Conservation (phyloP, 2,329 filamentous ascomycete genomes). For the Sordariomycetes sp. region DNA sequence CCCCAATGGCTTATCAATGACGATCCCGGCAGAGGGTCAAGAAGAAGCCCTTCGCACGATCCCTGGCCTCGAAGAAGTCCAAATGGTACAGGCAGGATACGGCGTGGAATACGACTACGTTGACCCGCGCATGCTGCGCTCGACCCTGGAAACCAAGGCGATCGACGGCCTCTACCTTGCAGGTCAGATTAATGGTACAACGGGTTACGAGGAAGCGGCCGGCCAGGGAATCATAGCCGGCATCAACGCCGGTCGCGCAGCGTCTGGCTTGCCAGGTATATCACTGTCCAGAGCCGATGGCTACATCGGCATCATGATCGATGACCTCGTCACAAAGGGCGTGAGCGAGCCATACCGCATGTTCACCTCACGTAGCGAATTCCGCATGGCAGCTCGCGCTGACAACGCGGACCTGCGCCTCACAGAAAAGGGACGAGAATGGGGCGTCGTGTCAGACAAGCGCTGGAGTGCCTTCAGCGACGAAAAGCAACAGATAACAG, state of each 20-base stretch:
- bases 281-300: slow-evolving; percentile 74
- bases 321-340: slow-evolving; percentile 93
- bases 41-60: slow-evolving; percentile 79
- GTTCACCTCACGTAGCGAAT: slow-evolving; percentile 95
- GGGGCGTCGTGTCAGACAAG: slow-evolving; percentile 68
- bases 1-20: slow-evolving; percentile 96
- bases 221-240: slow-evolving; percentile 89
- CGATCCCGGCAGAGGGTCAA: slow-evolving; percentile 81
- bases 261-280: slow-evolving; percentile 55
- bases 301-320: slow-evolving; percentile 98
- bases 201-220: slow-evolving; percentile 94
- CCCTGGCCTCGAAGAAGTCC: slow-evolving; percentile 76
- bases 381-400: slow-evolving; percentile 81
- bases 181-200: slow-evolving; percentile 96
- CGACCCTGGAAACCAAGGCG: slow-evolving; percentile 89
- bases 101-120: slow-evolving; percentile 99
- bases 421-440: slow-evolving; percentile 65
- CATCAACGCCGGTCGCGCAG: slow-evolving; percentile 82
- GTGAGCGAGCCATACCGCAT: slow-evolving; percentile 96
- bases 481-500: slow-evolving; percentile 57
- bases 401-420: slow-evolving; percentile 91
- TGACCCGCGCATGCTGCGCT: slow-evolving; percentile 77
- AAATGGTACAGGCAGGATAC: slow-evolving; percentile 91
- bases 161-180: slow-evolving; percentile 85
- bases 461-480: slow-evolving; percentile 67